Percentiles rank a stretch among this genome's conserved stretches.
Conservation (phyloP, 1,284 basidiomycete species). For the Porphyrellus sp. region DNA sequence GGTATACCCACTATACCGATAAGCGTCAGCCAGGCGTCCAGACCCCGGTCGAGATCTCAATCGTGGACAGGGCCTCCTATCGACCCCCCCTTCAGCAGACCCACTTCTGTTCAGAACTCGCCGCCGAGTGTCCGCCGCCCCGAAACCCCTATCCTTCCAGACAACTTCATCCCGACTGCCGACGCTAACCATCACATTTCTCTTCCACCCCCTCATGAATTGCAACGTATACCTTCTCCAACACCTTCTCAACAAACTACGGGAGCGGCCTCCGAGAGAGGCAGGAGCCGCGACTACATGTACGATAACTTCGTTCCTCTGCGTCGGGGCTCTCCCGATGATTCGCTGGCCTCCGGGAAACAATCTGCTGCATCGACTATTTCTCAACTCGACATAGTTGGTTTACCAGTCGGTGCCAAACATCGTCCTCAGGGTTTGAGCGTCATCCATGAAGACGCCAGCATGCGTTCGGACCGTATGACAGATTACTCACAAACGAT, state of each 20-base stretch:
- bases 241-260: slow-evolving; percentile 28
- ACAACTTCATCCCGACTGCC: slow-evolving; percentile 27
- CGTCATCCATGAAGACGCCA: slow-evolving; percentile 41
- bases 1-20: slow-evolving; percentile 10
- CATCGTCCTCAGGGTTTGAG: slow-evolving; percentile 33
- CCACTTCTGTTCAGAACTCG: slow-evolving; percentile 23
- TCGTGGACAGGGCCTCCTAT: slow-evolving; percentile 19
- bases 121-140: slow-evolving; percentile 11
- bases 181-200: slow-evolving; percentile 25
- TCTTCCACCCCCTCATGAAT: slow-evolving; percentile 33
- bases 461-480: slow-evolving; percentile 31
- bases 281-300: slow-evolving; percentile 23
- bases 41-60: slow-evolving; percentile 18
- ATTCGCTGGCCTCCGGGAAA: slow-evolving; percentile 30
- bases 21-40: slow-evolving; percentile 17
- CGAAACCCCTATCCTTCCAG: slow-evolving; percentile 24
- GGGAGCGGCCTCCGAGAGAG: slow-evolving; percentile 20
- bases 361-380: slow-evolving; percentile 36
- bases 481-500: slow-evolving; percentile 27
- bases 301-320: slow-evolving; percentile 23
- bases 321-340: slow-evolving; percentile 31
- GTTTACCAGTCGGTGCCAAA: slow-evolving; percentile 27
- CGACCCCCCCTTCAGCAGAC: slow-evolving; percentile 14
- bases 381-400: slow-evolving; percentile 42
- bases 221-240: slow-evolving; percentile 31